A percentile compares a stretch with the other conserved stretches of the same genome.
Evolutionary conservation across 345 rosid genomes (phyloP).

Genomic region (Camelina laxa): DNA sequence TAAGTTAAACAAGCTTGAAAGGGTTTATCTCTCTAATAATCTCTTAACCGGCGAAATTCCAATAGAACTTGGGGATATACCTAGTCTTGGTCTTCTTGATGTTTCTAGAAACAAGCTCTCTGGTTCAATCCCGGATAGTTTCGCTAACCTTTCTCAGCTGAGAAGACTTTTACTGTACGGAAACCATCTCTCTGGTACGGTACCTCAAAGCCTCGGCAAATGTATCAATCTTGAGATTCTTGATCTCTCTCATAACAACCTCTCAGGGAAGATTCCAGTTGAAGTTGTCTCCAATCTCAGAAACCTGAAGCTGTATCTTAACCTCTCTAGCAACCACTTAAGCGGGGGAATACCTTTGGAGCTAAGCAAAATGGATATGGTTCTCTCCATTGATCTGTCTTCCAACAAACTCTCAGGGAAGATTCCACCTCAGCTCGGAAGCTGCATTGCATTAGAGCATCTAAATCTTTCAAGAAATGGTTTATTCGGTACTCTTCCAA

Average conservation of each 20-base stretch:
- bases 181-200: conserved; percentile 74
- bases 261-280: conserved; percentile 69
- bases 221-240: conserved; percentile 82
- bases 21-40: conserved; percentile 78
- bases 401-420: conserved; percentile 70
- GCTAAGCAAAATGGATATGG: conserved; percentile 98
- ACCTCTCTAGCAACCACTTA: conserved; percentile 78
- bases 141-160: conserved; percentile 74
- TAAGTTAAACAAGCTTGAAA: conserved; percentile 69
- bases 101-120: conserved; percentile 82
- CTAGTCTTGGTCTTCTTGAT: conserved; percentile 83
- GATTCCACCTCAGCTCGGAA: conserved; percentile 76
- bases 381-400: conserved; percentile 82
- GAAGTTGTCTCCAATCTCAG: conserved; percentile 66
- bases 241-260: conserved; percentile 75
- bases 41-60: conserved; percentile 80
- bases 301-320: conserved; percentile 84
- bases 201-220: conserved; percentile 71
- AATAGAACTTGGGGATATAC: conserved; percentile 62
- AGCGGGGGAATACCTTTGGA: conserved; percentile 71
- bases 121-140: conserved; percentile 78
- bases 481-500: conserved; percentile 65
- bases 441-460: conserved; percentile 86
- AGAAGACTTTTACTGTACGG: conserved; percentile 64
- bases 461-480: conserved; percentile 73